These are phyloP conservation scores for Monosporascus sp. DNA, from an alignment of 2,329 filamentous ascomycete species.

Conservation along the genomic window DNA sequence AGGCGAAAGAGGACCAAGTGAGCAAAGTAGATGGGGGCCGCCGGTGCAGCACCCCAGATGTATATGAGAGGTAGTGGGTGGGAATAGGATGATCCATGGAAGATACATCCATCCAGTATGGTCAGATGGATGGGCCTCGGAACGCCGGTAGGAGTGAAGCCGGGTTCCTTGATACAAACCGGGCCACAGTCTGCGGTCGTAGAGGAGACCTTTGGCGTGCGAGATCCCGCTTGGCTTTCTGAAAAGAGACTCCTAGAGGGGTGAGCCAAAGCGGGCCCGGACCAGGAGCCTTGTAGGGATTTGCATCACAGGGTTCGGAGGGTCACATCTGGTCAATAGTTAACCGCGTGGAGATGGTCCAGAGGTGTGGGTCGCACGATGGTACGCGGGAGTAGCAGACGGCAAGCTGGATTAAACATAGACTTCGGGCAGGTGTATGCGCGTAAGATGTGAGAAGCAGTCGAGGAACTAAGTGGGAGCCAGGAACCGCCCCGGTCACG, in stretches of 20 bases:
- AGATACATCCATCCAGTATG: conserved; percentile 33
- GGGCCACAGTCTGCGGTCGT: conserved; percentile 25
- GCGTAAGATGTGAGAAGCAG: conserved; percentile 17
- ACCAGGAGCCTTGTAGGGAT: conserved; percentile 29
- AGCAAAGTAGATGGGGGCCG: conserved; percentile 34
- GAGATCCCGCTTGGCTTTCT: conserved; percentile 33
- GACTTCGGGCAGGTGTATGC: conserved; percentile 13
- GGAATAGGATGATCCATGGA: conserved; percentile 36
- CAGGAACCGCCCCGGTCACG: conserved; percentile 23
- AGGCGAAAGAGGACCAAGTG: conserved; percentile 37
- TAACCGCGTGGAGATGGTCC: conserved; percentile 25
- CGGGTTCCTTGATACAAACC: conserved; percentile 44
- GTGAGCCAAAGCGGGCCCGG: conserved; percentile 22
- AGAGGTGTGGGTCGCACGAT: conserved; percentile 25
- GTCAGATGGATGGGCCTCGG: conserved; percentile 40
- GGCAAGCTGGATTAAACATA: conserved; percentile 13
- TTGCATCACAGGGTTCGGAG: conserved; percentile 28
- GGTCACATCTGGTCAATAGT: conserved; percentile 38
- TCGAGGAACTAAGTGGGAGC: conserved; percentile 23
- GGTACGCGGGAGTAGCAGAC: conserved; percentile 25
- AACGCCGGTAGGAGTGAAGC: conserved; percentile 47
- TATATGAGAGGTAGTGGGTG: conserved; percentile 46
- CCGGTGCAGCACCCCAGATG: conserved; percentile 44
- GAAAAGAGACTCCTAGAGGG: conserved; percentile 25
- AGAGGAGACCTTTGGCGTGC: conserved; percentile 26